Conservation (phyloP, 2,329 filamentous ascomycete species). For the Neophaeococcomyces aloes region DNA sequence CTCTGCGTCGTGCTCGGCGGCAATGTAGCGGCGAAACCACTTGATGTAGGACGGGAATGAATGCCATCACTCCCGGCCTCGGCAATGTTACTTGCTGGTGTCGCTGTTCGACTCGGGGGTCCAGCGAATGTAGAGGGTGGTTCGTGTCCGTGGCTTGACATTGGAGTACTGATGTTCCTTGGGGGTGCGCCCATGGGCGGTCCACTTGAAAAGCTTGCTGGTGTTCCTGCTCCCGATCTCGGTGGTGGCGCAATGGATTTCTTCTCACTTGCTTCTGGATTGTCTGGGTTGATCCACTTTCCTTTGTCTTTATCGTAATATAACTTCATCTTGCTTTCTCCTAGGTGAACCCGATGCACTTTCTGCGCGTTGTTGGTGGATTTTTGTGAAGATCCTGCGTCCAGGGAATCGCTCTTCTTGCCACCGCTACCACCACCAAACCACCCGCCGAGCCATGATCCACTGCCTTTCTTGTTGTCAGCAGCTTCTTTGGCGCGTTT, state of each 20-base stretch:
- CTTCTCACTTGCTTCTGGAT: slow-evolving; percentile 51
- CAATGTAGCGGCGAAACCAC: slow-evolving; percentile 7
- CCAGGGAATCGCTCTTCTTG: slow-evolving; percentile 53
- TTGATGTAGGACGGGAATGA: slow-evolving; percentile 1
- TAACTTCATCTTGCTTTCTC: slow-evolving; percentile 78
- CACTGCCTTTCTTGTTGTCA: slow-evolving; percentile 24
- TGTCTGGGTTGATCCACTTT: slow-evolving; percentile 97
- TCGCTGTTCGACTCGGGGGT: slow-evolving; percentile 5
- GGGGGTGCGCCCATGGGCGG: neutral
- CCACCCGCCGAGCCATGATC: slow-evolving; percentile 72
- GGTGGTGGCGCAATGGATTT: slow-evolving; percentile 64
- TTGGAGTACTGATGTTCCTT: too few relatives aligned
- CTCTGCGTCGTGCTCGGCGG: slow-evolving; percentile 5
- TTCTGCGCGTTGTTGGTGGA: slow-evolving; percentile 35
- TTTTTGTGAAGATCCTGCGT: slow-evolving; percentile 26
- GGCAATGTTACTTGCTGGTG: neutral
- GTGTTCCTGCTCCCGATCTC: neutral
- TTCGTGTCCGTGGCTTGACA: neutral
- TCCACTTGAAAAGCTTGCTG: neutral
- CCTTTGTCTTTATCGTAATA: slow-evolving; percentile 93
- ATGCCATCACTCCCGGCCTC: slow-evolving; percentile 5
- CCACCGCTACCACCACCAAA: slow-evolving; percentile 59
- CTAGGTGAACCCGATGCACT: slow-evolving; percentile 77
- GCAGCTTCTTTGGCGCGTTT: slow-evolving; percentile 35
- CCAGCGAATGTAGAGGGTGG: neutral